A percentile compares a stretch with the other conserved stretches of the same genome.
phyloP scores from a whole-genome alignment of 2,329 filamentous ascomycete species.

The Xylaria hypoxylon region DNA sequence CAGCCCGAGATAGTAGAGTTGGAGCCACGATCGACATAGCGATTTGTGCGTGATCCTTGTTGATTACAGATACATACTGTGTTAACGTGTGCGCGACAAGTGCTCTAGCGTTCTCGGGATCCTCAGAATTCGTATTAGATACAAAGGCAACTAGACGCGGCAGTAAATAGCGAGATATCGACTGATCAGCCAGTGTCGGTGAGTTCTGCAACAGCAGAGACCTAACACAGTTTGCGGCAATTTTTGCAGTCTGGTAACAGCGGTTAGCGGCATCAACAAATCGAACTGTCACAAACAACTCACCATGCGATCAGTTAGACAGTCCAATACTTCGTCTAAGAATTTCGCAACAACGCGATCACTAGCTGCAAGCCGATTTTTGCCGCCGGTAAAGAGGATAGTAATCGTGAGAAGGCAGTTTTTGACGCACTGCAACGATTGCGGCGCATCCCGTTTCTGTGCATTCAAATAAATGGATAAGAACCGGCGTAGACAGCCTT shows the following conservation, averaged over 20 bases:
- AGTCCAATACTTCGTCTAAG: constrained; percentile 85
- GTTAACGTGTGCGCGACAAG: constrained; percentile 80
- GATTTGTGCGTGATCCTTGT: constrained; percentile 59
- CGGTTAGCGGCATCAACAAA: constrained; percentile 35
- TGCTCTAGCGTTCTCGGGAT: constrained; percentile 79
- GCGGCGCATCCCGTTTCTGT: constrained; percentile 78
- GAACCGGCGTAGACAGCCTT: constrained; percentile 85
- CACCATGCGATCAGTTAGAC: constrained; percentile 81
- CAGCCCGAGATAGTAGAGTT: constrained; percentile 78
- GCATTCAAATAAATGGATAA: constrained; percentile 81
- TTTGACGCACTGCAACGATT: constrained; percentile 88
- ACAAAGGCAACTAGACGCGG: constrained; percentile 82
- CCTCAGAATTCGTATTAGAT: constrained; percentile 75
- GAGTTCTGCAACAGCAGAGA: constrained; percentile 79
- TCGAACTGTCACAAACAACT: constrained; percentile 34
- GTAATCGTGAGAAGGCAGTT: constrained; percentile 91
- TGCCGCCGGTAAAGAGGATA: constrained; percentile 85
- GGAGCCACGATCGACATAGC: constrained; percentile 84
- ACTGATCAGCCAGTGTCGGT: constrained; percentile 74
- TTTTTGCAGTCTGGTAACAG: constrained; percentile 77
- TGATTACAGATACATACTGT: constrained; percentile 69
- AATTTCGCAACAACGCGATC: constrained; percentile 82
- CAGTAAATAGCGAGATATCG: constrained; percentile 78
- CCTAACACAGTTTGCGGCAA: constrained; percentile 89
- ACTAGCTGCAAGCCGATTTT: constrained; percentile 76